Base-by-base conservation (phyloP, 1,284 basidiomycete genomes). In the Inonotus obliquus region DNA sequence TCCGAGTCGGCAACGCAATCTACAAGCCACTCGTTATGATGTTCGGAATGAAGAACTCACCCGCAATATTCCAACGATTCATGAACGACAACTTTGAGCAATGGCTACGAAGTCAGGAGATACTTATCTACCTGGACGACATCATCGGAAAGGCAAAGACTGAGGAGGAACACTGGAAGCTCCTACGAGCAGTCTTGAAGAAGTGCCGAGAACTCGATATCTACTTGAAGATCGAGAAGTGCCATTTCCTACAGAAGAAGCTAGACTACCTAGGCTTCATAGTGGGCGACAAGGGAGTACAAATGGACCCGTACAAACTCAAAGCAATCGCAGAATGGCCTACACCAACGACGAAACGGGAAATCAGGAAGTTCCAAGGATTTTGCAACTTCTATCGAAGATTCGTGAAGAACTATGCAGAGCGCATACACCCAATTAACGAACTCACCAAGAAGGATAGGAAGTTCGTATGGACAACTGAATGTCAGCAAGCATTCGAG, bases 21-120 rank as follows among this genome's bases (percentile, higher is more conserved):
- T n/a, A n/a, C n/a, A n/a, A n/a, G n/a, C n/a, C n/a, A n/a, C n/a
- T n/a, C n/a, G n/a, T n/a, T n/a, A n/a, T n/a, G n/a, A n/a, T n/a
- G n/a, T n/a, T n/a, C n/a, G n/a, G n/a, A 0, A 67, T 78, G 4
- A 73, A 71, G 51, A 80, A 79, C 63, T 74, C 73, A 0, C 77
- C 76, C 0, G 69, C 74, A 1, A 65, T 69, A 0, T 74, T 75
- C 65, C 75, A 76, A 57, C 6, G 32, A 54, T 49, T 59, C 45
- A 65, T 65, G 65, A 58, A 64, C 38, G 59, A 62, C 6, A 59
- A 66, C 38, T 63, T 67, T 35, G 29, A 45, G 13, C 57, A 63
- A 37, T 25, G 58, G 23, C 54, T 67, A 35, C 10, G 23, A 4
- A 32, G 13, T 10, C 14, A 52, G 11, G 17, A 44, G 13, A 45